A percentile compares a stretch with the other conserved stretches of the same genome.
Conservation (phyloP, 2,329 filamentous ascomycete species). For the Celoporthe dispersa region DNA sequence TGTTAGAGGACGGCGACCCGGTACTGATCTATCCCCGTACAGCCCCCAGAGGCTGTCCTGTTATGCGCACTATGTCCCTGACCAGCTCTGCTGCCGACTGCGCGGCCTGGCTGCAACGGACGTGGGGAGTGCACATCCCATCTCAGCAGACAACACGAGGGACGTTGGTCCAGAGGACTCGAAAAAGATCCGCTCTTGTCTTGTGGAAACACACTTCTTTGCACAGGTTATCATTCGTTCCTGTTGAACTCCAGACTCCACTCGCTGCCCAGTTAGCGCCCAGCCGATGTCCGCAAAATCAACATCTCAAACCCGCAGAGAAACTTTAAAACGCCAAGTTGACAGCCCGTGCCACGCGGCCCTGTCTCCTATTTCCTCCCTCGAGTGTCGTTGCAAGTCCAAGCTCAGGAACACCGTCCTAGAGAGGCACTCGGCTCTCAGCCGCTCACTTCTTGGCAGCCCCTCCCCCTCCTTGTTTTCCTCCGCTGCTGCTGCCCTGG, state of each 20-base stretch:
- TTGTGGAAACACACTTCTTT: background rate
- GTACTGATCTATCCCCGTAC: background rate
- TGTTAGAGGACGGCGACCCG: background rate
- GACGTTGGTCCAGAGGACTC: background rate
- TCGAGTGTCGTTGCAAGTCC: conserved; percentile 15
- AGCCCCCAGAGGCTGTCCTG: background rate
- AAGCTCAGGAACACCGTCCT: conserved; percentile 8
- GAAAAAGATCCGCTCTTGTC: background rate
- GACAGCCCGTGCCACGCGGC: conserved; percentile 12
- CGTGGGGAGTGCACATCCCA: background rate
- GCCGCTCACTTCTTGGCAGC: conserved; percentile 28
- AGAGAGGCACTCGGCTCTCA: conserved; percentile 6
- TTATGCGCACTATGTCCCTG: background rate
- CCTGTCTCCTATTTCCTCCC: conserved; percentile 5
- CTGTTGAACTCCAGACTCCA: conserved; percentile 28
- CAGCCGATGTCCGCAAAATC: conserved; percentile 26
- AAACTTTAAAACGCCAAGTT: conserved; percentile 27
- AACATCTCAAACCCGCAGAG: conserved; percentile 22
- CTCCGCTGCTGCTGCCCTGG: conserved; percentile 30
- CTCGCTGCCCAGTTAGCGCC: conserved; percentile 27
- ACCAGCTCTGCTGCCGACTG: background rate
- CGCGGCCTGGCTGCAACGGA: background rate
- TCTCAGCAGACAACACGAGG: background rate
- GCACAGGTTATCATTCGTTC: conserved; percentile 7
- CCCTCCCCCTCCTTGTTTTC: conserved; percentile 24